Evolutionary conservation across 2,329 filamentous ascomycete genomes (phyloP), one percentile per base, ranked within the genome.

Genomic region (Xylaria sp.): DNA sequence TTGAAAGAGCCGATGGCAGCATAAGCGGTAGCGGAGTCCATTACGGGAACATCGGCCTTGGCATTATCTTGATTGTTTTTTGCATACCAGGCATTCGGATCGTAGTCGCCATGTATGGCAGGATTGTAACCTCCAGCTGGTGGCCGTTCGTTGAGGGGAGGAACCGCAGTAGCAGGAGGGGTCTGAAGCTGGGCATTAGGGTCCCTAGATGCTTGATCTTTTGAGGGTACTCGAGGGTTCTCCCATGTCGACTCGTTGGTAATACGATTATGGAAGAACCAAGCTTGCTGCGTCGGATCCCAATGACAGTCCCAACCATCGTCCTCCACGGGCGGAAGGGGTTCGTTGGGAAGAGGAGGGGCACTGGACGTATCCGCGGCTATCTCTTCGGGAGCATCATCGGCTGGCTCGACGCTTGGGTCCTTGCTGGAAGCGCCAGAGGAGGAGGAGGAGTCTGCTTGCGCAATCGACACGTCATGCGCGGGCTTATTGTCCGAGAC

Each of bases 21-120:
- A 78, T 95, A 95, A 4, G 87, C 82, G 0, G 79, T 75, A 6
- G 80, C 73, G 0, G 78, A 66, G n/a, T 78, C 74, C 13, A 76
- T 76, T 12, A 78, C 75, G 10, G 78, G 75, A 10, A 77, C 76
- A 10, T 79, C 78, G 57, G 75, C 73, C 6, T 80, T 80, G 48
- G 81, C 71, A 1, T 77, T 75, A 12, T 78, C 73, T 55, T 80
- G 76, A 69, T 83, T 80, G 53, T 85, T 79, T 77, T 92, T 87
- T 12, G 96, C 95, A 79, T 99, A 99, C 83, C 94, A 92, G n/a
- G 96, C 95, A 69, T 91, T 96, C 3, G 94, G 94, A 76, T 99
- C 96, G 83, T 98, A 99, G 82, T 94, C 92, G 74, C 96, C 96
- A 79, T 99, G 96, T 54, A 99, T 95, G 27, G 93, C 92, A 1